Evolutionary conservation across 2,329 filamentous ascomycete species (phyloP).

Genomic region (Botrytis tulipae): DNA sequence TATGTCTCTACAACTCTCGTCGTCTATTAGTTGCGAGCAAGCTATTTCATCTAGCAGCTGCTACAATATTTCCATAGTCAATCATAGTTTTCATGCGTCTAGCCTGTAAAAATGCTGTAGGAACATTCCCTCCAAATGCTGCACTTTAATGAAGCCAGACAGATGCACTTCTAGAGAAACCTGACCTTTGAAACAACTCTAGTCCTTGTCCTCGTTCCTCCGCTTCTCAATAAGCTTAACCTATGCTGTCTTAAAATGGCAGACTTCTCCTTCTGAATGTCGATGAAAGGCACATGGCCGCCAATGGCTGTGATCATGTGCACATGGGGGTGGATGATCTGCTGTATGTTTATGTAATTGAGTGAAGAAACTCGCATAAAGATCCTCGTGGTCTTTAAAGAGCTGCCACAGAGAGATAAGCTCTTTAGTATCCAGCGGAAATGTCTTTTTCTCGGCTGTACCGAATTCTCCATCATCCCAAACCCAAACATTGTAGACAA

Average conservation of each 20-base stretch:
- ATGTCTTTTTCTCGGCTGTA: not conserved
- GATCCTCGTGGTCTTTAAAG: not conserved
- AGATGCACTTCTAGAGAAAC: not conserved
- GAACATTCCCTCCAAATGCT: accelerated
- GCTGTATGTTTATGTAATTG: not conserved
- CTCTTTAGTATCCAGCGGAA: accelerated
- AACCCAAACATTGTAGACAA: too few relatives aligned
- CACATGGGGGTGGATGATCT: too few relatives aligned
- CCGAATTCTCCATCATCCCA: too few relatives aligned
- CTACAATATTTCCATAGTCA: accelerated
- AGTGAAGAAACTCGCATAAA: not conserved
- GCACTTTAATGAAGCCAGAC: not conserved
- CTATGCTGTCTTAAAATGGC: not conserved
- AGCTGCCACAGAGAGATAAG: not conserved
- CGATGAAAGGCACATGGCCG: not conserved
- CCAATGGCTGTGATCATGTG: not conserved
- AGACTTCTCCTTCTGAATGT: not conserved
- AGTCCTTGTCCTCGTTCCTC: not conserved
- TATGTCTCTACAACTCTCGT: not conserved
- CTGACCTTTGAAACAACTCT: not conserved
- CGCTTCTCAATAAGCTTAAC: not conserved
- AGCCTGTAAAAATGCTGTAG: not conserved
- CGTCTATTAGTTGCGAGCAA: not conserved
- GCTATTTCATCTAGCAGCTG: not conserved
- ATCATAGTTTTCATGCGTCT: not conserved